Percentiles rank a stretch among this genome's conserved stretches.
Evolutionary conservation across 1,139 yeast genomes (phyloP).

Genomic region (Pneumocystis carinii): DNA sequence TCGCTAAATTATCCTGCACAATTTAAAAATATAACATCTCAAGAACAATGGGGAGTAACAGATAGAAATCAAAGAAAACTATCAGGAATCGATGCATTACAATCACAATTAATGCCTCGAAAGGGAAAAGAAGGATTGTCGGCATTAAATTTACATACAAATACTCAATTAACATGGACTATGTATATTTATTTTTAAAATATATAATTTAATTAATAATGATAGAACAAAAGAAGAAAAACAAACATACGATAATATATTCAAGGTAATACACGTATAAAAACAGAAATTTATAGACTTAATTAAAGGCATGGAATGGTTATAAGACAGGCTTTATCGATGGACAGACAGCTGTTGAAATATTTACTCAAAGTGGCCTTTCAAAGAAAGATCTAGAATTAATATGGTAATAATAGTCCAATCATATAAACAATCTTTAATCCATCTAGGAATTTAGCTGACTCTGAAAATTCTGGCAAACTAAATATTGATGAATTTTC

Average conservation of each 20-base stretch:
- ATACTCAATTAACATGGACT: constrained; percentile 42
- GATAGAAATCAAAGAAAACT: constrained; percentile 37
- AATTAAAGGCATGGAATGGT: constrained; percentile 54
- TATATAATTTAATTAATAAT: not conserved
- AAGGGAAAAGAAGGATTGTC: constrained; percentile 27
- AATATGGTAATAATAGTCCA: constrained; percentile 41
- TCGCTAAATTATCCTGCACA: constrained; percentile 14
- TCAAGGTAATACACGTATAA: constrained; percentile 24
- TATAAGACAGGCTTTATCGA: constrained; percentile 51
- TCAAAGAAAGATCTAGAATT: constrained; percentile 70
- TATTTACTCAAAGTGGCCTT: constrained; percentile 82
- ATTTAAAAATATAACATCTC: constrained; percentile 26
- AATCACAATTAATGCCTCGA: constrained; percentile 59
- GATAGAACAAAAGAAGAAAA: constrained; percentile 59
- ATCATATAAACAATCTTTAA: not conserved
- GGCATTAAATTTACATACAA: constrained; percentile 22
- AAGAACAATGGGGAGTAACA: constrained; percentile 71
- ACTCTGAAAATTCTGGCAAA: constrained; percentile 72
- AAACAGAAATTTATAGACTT: not conserved
- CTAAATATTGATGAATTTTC: constrained; percentile 74
- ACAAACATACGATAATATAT: constrained; percentile 70
- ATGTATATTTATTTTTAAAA: constrained; percentile 23
- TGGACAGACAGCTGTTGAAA: constrained; percentile 70
- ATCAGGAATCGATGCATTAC: constrained; percentile 64
- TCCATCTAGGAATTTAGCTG: constrained; percentile 62